Evolutionary conservation across 2,329 filamentous ascomycete genomes (phyloP).

Genomic region (Penicillium hesseltinei): DNA sequence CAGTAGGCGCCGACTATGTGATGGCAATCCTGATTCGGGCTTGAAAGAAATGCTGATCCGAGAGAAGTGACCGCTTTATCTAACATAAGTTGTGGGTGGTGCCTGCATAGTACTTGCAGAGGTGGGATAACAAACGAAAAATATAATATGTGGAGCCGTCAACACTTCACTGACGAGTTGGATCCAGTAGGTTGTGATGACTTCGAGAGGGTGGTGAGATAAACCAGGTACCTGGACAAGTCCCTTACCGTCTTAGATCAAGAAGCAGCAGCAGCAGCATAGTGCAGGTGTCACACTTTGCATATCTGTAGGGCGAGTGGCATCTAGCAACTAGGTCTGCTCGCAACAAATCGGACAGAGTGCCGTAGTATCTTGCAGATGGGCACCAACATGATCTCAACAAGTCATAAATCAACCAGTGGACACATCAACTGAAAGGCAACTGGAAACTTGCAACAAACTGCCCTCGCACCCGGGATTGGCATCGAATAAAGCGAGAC

Average conservation of each 20-base stretch:
- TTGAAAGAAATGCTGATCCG: not conserved
- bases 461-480: slow-evolving; percentile 8
- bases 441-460: slow-evolving; percentile 16
- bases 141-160: slow-evolving; percentile 72
- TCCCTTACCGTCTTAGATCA: slow-evolving; percentile 65
- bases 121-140: slow-evolving; percentile 61
- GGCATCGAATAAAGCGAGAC: slow-evolving; percentile 15
- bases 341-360: not conserved
- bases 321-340: slow-evolving; percentile 35
- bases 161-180: slow-evolving; percentile 60
- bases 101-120: slow-evolving; percentile 56
- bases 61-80: not conserved
- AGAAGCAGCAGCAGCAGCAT: slow-evolving; percentile 54
- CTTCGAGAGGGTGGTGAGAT: slow-evolving; percentile 61
- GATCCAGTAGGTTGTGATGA: slow-evolving; percentile 25
- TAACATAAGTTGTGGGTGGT: slow-evolving; percentile 33
- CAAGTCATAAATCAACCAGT: not conserved
- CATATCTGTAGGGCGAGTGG: slow-evolving; percentile 60
- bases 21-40: not conserved
- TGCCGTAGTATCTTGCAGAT: slow-evolving; percentile 14
- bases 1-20: not conserved
- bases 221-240: slow-evolving; percentile 72
- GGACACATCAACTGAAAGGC: slow-evolving; percentile 3
- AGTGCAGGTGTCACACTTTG: slow-evolving; percentile 76
- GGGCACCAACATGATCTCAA: not conserved